A percentile compares a stretch with the other conserved stretches of the same genome.
Conservation (phyloP, 352 stramenopile genomes). For the Aphanomyces cochlioides region DNA sequence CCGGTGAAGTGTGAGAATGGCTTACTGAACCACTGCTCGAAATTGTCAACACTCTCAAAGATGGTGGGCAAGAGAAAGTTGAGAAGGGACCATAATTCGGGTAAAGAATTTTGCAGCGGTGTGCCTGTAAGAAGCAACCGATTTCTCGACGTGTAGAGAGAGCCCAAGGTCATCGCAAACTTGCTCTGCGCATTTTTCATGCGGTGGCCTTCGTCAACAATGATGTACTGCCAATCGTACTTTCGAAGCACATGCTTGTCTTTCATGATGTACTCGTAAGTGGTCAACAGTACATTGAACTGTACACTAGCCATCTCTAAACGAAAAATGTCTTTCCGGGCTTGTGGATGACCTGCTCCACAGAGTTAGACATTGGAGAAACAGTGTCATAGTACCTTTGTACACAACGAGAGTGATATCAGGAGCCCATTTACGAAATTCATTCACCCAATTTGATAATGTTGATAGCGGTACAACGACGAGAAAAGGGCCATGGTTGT, state of each 20-base stretch:
- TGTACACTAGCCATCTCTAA: slow-evolving; percentile 81
- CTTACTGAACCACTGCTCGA: slow-evolving; percentile 88
- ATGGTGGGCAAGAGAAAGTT: slow-evolving; percentile 91
- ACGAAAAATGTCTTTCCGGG: slow-evolving; percentile 75
- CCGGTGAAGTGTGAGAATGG: slow-evolving; percentile 69
- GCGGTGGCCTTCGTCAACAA: slow-evolving; percentile 93
- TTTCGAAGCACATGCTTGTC: slow-evolving; percentile 86
- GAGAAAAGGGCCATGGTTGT: slow-evolving; percentile 94
- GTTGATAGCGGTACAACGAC: slow-evolving; percentile 96
- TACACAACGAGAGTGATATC: slow-evolving; percentile 98
- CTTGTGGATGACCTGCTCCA: slow-evolving; percentile 43
- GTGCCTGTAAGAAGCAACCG: slow-evolving; percentile 98
- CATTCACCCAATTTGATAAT: slow-evolving; percentile 91
- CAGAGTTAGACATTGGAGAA: background rate
- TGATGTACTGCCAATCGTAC: slow-evolving; percentile 91
- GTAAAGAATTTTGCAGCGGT: slow-evolving; percentile 96
- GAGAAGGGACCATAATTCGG: slow-evolving; percentile 89
- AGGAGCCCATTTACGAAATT: slow-evolving; percentile 93
- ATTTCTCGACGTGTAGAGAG: slow-evolving; percentile 73
- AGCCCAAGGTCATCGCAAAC: slow-evolving; percentile 82
- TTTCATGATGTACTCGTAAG: slow-evolving; percentile 93
- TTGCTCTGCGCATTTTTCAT: slow-evolving; percentile 92
- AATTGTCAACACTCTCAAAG: slow-evolving; percentile 88
- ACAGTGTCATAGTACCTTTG: slow-evolving; percentile 43
- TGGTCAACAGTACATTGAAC: slow-evolving; percentile 92